Percentiles rank a stretch among this genome's conserved stretches.
Evolutionary conservation across 257 asterid genomes (phyloP).

Genomic region (Solanum habrochaites): DNA sequence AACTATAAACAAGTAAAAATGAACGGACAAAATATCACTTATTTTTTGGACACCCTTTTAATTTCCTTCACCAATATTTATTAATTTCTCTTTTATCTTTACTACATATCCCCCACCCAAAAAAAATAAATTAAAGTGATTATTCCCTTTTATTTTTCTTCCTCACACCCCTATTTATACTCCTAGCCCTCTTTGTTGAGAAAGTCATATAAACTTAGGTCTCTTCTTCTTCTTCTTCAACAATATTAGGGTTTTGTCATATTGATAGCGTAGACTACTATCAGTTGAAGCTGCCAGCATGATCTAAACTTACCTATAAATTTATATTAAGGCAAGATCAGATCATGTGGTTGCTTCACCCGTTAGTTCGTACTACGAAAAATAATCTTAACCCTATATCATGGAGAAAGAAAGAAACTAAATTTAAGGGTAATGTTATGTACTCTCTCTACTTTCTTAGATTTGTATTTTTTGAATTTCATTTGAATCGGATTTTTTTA

Average conservation of each 20-base stretch:
- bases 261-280: constrained; percentile 16
- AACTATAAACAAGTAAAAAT: not conserved
- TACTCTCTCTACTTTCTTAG: not conserved
- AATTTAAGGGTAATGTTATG: not conserved
- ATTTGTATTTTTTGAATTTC: not conserved
- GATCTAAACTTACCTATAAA: constrained; percentile 42
- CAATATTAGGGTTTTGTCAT: not conserved
- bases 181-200: not conserved
- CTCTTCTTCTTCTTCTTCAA: not conserved
- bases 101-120: not conserved
- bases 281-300: constrained; percentile 86
- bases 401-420: not conserved
- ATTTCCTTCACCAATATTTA: not conserved
- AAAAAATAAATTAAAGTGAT: not conserved
- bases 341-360: constrained; percentile 78
- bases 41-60: not conserved
- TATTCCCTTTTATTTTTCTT: not conserved
- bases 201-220: not conserved
- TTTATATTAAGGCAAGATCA: constrained; percentile 13
- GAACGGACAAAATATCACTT: not conserved
- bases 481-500: not conserved
- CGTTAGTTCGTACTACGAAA: constrained; percentile 24
- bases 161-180: constrained; percentile 23
- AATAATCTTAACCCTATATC: not conserved
- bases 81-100: not conserved